Percentiles rank a stretch among this genome's conserved stretches.
These are phyloP conservation scores for Purpureocillium takamizusanense DNA, from an alignment of 2,329 filamentous ascomycete species.

Conservation along the genomic window DNA sequence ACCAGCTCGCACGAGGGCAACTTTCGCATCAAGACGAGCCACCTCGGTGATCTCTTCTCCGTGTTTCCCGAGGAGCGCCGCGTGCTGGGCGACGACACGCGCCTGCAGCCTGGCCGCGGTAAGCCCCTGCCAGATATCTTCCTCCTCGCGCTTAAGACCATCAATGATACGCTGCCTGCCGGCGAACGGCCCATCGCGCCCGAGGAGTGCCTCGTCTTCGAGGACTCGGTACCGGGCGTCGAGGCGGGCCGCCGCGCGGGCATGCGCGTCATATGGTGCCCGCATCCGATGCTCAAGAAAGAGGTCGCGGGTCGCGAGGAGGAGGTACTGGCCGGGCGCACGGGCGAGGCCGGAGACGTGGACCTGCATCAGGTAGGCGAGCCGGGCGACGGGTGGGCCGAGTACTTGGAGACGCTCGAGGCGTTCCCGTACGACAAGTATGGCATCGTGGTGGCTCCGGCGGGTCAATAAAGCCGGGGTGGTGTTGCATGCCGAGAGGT, in stretches of 20 bases:
- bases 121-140: constrained; percentile 97
- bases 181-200: constrained; percentile 60
- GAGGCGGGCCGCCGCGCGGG: constrained; percentile 85
- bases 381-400: constrained; percentile 51
- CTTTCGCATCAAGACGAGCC: constrained; percentile 66
- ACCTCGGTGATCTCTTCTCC: constrained; percentile 48
- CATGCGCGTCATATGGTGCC: constrained; percentile 91
- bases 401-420: constrained; percentile 41
- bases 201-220: constrained; percentile 90
- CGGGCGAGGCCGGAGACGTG: constrained; percentile 54
- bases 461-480: neutral
- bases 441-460: constrained; percentile 39
- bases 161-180: constrained; percentile 64
- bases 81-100: constrained; percentile 76
- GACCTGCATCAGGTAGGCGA: constrained; percentile 49
- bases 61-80: constrained; percentile 62
- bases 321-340: constrained; percentile 75
- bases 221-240: constrained; percentile 88
- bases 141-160: constrained; percentile 70
- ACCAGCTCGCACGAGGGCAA: constrained; percentile 67
- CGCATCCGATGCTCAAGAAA: constrained; percentile 67
- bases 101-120: constrained; percentile 71
- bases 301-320: constrained; percentile 71
- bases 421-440: constrained; percentile 51
- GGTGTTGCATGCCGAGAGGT: too few relatives aligned